These are phyloP conservation scores for Eucalyptus tenuipes DNA, from an alignment of 345 rosid genomes.

Conservation along the genomic window DNA sequence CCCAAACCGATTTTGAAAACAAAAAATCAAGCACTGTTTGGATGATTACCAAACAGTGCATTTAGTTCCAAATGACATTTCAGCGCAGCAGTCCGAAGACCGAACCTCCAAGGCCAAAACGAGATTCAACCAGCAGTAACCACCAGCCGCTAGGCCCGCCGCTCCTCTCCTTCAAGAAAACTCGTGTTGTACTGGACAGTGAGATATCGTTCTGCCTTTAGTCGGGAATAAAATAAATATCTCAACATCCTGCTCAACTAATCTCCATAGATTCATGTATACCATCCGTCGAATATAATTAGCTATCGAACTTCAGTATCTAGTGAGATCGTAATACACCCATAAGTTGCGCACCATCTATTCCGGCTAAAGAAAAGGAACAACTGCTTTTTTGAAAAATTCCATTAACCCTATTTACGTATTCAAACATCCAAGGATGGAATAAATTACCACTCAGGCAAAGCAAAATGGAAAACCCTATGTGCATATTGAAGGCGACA, in stretches of 20 bases:
- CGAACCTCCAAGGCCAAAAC: not conserved
- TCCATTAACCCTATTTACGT: not conserved
- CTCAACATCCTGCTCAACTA: not conserved
- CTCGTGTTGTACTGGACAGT: not conserved
- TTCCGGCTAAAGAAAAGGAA: not conserved
- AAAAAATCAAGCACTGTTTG: too few relatives aligned
- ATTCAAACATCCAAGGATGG: not conserved
- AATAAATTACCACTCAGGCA: not conserved
- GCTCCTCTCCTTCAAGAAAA: not conserved
- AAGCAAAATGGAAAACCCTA: not conserved
- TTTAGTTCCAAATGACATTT: not conserved
- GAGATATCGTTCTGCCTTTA: not conserved
- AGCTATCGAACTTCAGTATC: not conserved
- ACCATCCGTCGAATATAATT: not conserved
- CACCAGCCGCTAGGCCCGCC: not conserved
- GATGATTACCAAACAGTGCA: too few relatives aligned
- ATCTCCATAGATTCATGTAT: not conserved
- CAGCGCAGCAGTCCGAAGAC: not conserved
- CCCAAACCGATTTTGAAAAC: too few relatives aligned
- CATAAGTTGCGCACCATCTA: not conserved
- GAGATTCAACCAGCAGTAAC: not conserved
- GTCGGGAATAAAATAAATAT: not conserved
- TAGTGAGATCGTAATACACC: not conserved
- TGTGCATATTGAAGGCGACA: not conserved
- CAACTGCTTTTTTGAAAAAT: not conserved